phyloP scores from a whole-genome alignment of 257 asterid genomes.

The Asclepias syriaca region DNA sequence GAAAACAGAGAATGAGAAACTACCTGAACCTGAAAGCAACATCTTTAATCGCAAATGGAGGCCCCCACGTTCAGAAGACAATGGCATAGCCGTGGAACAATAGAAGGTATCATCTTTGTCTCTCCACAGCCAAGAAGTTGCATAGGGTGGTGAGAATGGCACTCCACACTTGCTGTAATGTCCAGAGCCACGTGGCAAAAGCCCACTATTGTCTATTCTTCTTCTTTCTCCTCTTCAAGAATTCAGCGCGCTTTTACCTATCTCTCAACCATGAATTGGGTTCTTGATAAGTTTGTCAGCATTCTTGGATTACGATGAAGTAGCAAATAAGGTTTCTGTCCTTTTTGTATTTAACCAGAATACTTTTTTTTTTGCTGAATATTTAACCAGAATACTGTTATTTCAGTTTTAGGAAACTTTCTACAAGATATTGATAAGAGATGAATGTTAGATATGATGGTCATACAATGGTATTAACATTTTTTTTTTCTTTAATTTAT shows the following conservation, averaged over 20 bases:
- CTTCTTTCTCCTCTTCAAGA: not conserved
- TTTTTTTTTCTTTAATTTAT: too few species aligned
- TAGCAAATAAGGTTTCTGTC: too few species aligned
- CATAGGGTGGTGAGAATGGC: not conserved
- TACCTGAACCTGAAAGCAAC: slow-evolving; percentile 38
- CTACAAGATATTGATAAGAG: too few species aligned
- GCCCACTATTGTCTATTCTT: not conserved
- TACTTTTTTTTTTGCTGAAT: too few species aligned
- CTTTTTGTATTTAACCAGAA: too few species aligned
- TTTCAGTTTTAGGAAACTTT: too few species aligned
- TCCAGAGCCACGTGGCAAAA: not conserved
- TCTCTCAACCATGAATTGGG: too few species aligned
- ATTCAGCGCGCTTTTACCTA: not conserved
- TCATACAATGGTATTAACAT: too few species aligned
- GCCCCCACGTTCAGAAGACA: slow-evolving; percentile 62
- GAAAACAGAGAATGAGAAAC: slow-evolving; percentile 23
- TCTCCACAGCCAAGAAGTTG: not conserved
- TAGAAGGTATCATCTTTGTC: slow-evolving; percentile 16
- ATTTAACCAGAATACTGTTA: too few species aligned
- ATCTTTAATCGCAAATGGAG: slow-evolving; percentile 79
- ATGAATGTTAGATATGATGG: too few species aligned
- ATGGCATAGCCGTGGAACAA: slow-evolving; percentile 35
- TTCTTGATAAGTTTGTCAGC: not conserved
- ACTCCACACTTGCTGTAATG: not conserved
- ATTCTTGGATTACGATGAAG: not conserved